Percentiles rank a stretch among this genome's conserved stretches.
These are phyloP conservation scores for Aspergillus arachidicola DNA, from an alignment of 2,329 filamentous ascomycete genomes.

Conservation along the genomic window DNA sequence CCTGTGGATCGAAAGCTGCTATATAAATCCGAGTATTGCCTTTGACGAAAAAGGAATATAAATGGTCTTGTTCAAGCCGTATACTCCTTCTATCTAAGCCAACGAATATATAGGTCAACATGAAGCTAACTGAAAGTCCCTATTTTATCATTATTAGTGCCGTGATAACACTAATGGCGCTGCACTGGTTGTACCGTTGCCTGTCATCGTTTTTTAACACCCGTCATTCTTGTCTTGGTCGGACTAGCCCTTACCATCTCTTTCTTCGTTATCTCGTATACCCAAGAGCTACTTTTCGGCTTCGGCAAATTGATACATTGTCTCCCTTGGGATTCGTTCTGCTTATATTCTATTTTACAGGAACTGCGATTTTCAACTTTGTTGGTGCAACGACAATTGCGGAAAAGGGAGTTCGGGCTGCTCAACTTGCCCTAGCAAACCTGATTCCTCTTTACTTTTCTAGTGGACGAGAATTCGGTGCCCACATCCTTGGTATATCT, in stretches of 20 bases:
- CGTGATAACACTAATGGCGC: neutral
- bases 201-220: neutral
- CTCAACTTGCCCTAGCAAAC: constrained; percentile 4
- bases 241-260: neutral
- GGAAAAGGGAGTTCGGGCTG: neutral
- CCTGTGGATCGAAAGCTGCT: too few relatives aligned
- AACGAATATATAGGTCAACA: too few relatives aligned
- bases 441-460: neutral
- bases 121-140: too few relatives aligned
- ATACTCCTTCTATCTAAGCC: too few relatives aligned
- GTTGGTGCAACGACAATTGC: neutral
- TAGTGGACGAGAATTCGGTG: neutral
- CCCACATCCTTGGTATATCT: neutral
- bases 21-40: too few relatives aligned
- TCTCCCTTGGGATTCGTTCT: neutral
- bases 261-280: constrained; percentile 4
- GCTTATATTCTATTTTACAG: neutral
- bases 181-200: neutral
- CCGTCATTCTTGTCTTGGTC: neutral
- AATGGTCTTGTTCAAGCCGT: too few relatives aligned
- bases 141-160: neutral
- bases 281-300: neutral
- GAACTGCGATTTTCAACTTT: neutral
- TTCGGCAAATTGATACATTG: neutral
- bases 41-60: too few relatives aligned